Evolutionary conservation across 768 basidiomycete genomes (phyloP).

Genomic region (Gymnopilus dilepis): DNA sequence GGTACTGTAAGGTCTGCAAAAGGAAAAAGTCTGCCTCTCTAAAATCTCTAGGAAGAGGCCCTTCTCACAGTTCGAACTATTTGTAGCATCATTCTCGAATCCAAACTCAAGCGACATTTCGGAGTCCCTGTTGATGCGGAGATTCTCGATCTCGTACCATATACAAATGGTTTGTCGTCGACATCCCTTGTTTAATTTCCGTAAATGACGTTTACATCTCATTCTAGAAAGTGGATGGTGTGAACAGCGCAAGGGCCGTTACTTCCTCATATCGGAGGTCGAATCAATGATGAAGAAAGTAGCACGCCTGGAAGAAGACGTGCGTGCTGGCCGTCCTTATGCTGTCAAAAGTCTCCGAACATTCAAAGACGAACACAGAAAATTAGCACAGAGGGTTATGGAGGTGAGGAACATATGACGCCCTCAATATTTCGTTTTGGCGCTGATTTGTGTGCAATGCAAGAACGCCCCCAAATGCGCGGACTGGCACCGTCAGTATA

Average conservation of each 20-base stretch:
- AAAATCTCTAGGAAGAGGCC: not conserved
- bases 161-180: conserved; percentile 10
- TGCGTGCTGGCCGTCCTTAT: not conserved
- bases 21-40: conserved; percentile 8
- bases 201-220: not conserved
- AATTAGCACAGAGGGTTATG: not conserved
- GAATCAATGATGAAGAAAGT: conserved; percentile 25
- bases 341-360: not conserved
- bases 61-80: not conserved
- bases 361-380: not conserved
- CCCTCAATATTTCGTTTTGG: not conserved
- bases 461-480: not conserved
- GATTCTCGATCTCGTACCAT: conserved; percentile 10
- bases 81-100: not conserved
- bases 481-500: not conserved
- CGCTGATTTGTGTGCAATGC: too few relatives aligned
- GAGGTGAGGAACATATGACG: not conserved
- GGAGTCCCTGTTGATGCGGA: not conserved
- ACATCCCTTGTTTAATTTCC: not conserved
- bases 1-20: not conserved
- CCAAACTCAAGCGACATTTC: not conserved
- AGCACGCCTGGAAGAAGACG: not conserved
- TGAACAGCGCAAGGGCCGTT: conserved; percentile 28
- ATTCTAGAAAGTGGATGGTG: conserved; percentile 34
- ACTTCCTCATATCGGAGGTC: conserved; percentile 38